Conservation (phyloP, 2,329 filamentous ascomycete genomes). For the Magnaporthiopsis rhizophila region DNA sequence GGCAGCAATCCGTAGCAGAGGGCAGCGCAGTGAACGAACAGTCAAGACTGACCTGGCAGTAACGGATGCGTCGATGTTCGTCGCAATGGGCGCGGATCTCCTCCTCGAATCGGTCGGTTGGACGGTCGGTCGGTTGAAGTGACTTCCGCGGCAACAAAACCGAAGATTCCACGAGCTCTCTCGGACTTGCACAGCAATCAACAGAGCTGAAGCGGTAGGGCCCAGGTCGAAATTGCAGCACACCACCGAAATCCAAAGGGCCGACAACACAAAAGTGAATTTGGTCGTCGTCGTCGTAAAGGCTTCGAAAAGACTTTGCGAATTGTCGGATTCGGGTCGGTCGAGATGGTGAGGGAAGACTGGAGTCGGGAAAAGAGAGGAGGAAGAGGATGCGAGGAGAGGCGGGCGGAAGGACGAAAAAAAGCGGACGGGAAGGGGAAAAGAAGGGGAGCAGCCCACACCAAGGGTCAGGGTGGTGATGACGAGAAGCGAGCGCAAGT, state of each 20-base stretch:
- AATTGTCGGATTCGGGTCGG: slow-evolving; percentile 27
- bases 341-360: slow-evolving; percentile 16
- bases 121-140: neutral
- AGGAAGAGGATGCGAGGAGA: slow-evolving; percentile 13
- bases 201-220: slow-evolving; percentile 7
- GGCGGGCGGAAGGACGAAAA: slow-evolving; percentile 16
- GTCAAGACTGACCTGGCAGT: neutral
- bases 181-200: slow-evolving; percentile 5
- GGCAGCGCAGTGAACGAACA: neutral
- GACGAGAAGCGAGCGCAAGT: slow-evolving; percentile 3
- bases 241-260: slow-evolving; percentile 20
- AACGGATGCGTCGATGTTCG: neutral
- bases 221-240: slow-evolving; percentile 3
- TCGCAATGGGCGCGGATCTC: neutral
- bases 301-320: slow-evolving; percentile 6
- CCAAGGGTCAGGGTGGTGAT: slow-evolving; percentile 4
- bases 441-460: slow-evolving; percentile 5
- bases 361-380: slow-evolving; percentile 15
- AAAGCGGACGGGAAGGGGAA: slow-evolving; percentile 10
- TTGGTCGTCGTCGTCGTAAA: slow-evolving; percentile 21
- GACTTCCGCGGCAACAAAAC: neutral
- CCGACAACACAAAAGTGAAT: slow-evolving; percentile 31
- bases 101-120: slow-evolving; percentile 1
- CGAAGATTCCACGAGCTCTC: slow-evolving; percentile 1
- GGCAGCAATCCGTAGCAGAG: neutral